A percentile compares a stretch with the other conserved stretches of the same genome.
These are phyloP conservation scores for Lichtheimia ramosa DNA, from an alignment of 371 early-diverging fungal species.

Conservation along the genomic window DNA sequence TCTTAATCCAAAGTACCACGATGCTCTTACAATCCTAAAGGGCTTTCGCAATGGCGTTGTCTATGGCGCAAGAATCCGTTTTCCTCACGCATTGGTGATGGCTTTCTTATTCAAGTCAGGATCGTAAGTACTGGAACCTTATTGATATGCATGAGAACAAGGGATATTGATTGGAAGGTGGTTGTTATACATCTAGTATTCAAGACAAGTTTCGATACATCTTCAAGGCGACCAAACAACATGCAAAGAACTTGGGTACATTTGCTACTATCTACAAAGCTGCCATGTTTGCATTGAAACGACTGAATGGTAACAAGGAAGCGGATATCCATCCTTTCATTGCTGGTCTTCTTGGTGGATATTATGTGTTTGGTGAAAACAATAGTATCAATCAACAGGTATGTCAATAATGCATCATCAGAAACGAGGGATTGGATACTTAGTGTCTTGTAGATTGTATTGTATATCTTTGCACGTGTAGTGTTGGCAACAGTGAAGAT, in stretches of 20 bases:
- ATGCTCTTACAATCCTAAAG: slow-evolving; percentile 85
- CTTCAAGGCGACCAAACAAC: slow-evolving; percentile 86
- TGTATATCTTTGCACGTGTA: slow-evolving; percentile 93
- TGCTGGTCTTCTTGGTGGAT: slow-evolving; percentile 92
- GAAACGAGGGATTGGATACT: too few relatives aligned
- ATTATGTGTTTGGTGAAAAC: slow-evolving; percentile 92
- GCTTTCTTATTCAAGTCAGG: slow-evolving; percentile 90
- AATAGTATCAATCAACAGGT: slow-evolving; percentile 95
- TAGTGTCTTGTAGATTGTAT: slow-evolving; percentile 70
- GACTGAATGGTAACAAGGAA: slow-evolving; percentile 76
- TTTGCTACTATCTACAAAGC: slow-evolving; percentile 95
- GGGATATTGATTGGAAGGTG: too few relatives aligned
- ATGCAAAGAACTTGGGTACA: slow-evolving; percentile 86
- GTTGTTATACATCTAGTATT: slow-evolving; percentile 25
- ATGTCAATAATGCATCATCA: slow-evolving; percentile 5
- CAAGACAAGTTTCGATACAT: slow-evolving; percentile 75
- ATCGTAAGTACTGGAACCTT: slow-evolving; percentile 57
- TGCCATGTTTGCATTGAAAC: slow-evolving; percentile 72
- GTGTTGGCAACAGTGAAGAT: slow-evolving; percentile 85
- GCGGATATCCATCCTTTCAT: slow-evolving; percentile 80
- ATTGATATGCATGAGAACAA: too few relatives aligned
- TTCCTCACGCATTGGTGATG: slow-evolving; percentile 98
- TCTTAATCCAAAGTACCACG: slow-evolving; percentile 76
- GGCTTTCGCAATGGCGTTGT: slow-evolving; percentile 95
- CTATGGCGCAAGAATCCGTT: slow-evolving; percentile 94